These are phyloP conservation scores for Fonsecaea monophora DNA, from an alignment of 2,329 filamentous ascomycete species.

Conservation along the genomic window DNA sequence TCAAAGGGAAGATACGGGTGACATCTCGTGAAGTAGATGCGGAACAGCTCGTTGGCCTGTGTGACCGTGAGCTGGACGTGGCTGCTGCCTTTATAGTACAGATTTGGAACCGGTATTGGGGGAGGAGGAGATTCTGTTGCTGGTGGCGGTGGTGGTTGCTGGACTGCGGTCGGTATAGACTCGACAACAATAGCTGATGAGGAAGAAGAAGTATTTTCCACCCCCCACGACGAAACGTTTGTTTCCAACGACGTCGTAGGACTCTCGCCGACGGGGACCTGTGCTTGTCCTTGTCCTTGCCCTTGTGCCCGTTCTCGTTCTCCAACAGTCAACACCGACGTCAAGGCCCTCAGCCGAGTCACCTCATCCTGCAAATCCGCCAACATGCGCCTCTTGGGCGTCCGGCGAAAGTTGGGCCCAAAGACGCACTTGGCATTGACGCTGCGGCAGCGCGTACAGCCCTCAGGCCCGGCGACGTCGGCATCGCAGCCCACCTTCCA, in stretches of 20 bases:
- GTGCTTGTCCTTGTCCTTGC: too few species aligned
- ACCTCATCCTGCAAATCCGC: conserved; percentile 25
- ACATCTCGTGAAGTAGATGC: conserved; percentile 27
- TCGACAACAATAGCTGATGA: neutral
- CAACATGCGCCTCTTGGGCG: conserved; percentile 21
- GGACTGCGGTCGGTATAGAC: neutral
- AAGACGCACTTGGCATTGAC: conserved; percentile 16
- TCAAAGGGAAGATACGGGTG: conserved; percentile 27
- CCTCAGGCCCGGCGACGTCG: conserved; percentile 15
- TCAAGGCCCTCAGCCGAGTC: conserved; percentile 18
- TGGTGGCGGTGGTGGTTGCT: neutral
- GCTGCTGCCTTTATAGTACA: conserved; percentile 17
- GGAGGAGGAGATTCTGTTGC: neutral
- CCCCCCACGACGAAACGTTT: neutral
- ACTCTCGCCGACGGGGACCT: neutral
- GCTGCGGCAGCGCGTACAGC: conserved; percentile 25
- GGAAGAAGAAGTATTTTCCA: neutral
- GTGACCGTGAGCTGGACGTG: conserved; percentile 22
- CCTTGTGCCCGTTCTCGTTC: neutral
- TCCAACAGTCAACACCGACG: neutral
- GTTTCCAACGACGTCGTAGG: neutral
- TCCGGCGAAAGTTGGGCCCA: conserved; percentile 22
- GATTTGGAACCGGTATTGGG: neutral
- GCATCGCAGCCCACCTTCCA: conserved; percentile 28
- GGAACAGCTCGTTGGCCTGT: conserved; percentile 26